A percentile compares a stretch with the other conserved stretches of the same genome.
These are phyloP conservation scores for Colletotrichum godetiae DNA, from an alignment of 2,329 filamentous ascomycete species.

Conservation along the genomic window DNA sequence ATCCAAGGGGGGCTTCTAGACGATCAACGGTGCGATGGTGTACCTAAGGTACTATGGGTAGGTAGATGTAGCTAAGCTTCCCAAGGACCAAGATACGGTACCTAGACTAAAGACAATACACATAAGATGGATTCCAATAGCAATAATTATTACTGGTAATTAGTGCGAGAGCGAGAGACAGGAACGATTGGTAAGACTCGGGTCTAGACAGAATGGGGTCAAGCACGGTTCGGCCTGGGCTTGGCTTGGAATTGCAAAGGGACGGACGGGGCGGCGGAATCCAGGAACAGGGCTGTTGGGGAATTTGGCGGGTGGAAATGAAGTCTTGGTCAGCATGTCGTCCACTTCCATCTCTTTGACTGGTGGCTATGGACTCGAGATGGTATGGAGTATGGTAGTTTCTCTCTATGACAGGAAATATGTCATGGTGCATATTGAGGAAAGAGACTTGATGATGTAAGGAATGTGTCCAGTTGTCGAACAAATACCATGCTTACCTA, in stretches of 20 bases:
- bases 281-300: slow-evolving; percentile 34
- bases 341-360: background rate
- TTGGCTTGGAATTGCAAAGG: background rate
- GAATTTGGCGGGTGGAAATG: slow-evolving; percentile 30
- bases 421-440: background rate
- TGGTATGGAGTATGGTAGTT: background rate
- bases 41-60: background rate
- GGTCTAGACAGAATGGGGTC: background rate
- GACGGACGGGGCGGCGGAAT: slow-evolving; percentile 23
- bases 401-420: background rate
- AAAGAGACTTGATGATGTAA: background rate
- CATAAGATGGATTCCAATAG: background rate
- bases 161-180: background rate
- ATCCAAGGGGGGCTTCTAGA: too few relatives aligned
- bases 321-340: slow-evolving; percentile 11
- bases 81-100: too few relatives aligned
- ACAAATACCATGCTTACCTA: too few relatives aligned
- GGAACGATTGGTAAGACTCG: slow-evolving; percentile 17
- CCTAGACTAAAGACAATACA: background rate
- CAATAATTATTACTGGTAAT: background rate
- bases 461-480: background rate
- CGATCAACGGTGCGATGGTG: background rate
- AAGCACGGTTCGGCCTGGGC: background rate
- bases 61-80: background rate
- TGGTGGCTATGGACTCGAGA: background rate